These are phyloP conservation scores for Anthracocystis panici-leucophaei DNA, from an alignment of 1,284 basidiomycete genomes.

Conservation along the genomic window DNA sequence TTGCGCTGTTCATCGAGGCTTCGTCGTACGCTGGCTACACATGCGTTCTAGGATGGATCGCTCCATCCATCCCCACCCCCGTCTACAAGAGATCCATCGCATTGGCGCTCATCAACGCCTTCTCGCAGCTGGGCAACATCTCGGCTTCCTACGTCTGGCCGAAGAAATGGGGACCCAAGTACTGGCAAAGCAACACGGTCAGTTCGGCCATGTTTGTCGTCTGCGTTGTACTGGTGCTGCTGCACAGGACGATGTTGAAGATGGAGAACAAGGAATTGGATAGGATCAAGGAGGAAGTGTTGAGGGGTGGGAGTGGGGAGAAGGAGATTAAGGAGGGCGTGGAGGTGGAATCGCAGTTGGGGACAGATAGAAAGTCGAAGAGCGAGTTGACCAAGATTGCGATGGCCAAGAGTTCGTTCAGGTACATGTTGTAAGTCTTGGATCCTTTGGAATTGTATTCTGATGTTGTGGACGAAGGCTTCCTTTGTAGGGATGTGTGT, in stretches of 20 bases:
- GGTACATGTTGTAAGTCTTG: slow-evolving; percentile 37
- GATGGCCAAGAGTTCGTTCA: slow-evolving; percentile 49
- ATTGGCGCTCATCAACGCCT: slow-evolving; percentile 69
- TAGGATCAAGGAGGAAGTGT: slow-evolving; percentile 13
- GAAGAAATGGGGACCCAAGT: slow-evolving; percentile 52
- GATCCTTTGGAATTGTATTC: neutral
- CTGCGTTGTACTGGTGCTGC: slow-evolving; percentile 44
- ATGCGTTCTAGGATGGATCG: slow-evolving; percentile 56
- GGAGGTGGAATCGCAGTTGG: slow-evolving; percentile 16
- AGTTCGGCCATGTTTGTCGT: slow-evolving; percentile 41
- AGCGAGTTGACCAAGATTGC: slow-evolving; percentile 27
- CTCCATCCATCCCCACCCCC: slow-evolving; percentile 49
- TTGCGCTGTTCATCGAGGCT: slow-evolving; percentile 56
- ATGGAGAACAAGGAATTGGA: slow-evolving; percentile 52
- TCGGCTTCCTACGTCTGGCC: slow-evolving; percentile 65
- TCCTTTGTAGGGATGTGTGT: too few relatives aligned
- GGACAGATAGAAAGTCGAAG: slow-evolving; percentile 15
- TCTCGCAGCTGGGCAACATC: slow-evolving; percentile 71
- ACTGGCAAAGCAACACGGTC: slow-evolving; percentile 58
- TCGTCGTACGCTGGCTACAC: slow-evolving; percentile 54
- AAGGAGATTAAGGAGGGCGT: slow-evolving; percentile 1
- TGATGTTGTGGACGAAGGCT: too few relatives aligned
- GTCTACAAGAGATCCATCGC: slow-evolving; percentile 57
- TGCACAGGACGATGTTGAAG: slow-evolving; percentile 44
- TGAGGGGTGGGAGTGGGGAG: neutral